Evolutionary conservation across 1,139 yeast genomes (phyloP), one percentile per base, ranked within the genome.

Genomic region (Arxiozyma slooffiae): DNA sequence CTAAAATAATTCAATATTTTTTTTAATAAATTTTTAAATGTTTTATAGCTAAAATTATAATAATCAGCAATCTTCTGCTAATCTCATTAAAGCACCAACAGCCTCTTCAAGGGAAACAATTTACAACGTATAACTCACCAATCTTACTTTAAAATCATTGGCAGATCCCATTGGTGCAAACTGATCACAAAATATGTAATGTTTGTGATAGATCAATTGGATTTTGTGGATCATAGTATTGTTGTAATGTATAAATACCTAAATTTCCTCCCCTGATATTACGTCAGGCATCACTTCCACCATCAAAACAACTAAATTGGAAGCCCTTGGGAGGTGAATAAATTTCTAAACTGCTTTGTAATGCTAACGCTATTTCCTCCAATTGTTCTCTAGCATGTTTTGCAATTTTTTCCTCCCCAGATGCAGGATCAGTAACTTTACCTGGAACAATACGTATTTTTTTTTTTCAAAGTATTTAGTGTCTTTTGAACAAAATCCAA

Each of bases 251-350:
- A 52, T 80, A 79, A 7, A 92, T 97, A 11, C 98, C 98, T 44
- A 87, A 71, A 41, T 94, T 81, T 66, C 92, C 92, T 66, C 94
- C 97, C 16, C 97, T 97, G 55, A 92, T 86, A 64, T 92, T 97
- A 21, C 92, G 92, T 97, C 97, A 92, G 23, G 92, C 96, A 64
- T 92, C 98, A 24, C 84, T 75, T 4, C 98, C 97, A 41, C 97
- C 98, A 63, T 92, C 94, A 71, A 92, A 92, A 1, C 97, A 96
- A 70, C 97, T 89, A 59, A 87, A 90, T 56, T 83, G 78, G 53
- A 92, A 79, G 34, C 78, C 72, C 48, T 73, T 71, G 1, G 82
- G 79, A 0, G 75, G 72, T 2, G 70, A 67, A n/a, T 70, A 69
- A 7, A 66, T 60, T 43, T 78, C 81, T 52, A 90, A 71, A 50